Percentiles rank a stretch among this genome's conserved stretches.
Conservation (phyloP, 129 eudicot species). For the Deinandra increscens region DNA sequence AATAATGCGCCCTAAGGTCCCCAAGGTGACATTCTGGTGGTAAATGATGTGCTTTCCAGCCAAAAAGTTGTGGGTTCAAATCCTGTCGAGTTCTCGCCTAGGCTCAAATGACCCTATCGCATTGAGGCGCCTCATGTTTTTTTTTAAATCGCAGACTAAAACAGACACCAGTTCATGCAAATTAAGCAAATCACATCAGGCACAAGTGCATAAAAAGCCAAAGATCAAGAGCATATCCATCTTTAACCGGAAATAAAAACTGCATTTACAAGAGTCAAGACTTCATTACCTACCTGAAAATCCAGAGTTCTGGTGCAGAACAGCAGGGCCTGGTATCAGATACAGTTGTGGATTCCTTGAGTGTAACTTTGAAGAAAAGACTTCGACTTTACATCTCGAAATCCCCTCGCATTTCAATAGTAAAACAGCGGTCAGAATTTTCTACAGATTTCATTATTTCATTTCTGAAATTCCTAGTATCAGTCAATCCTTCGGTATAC, state of each 20-base stretch:
- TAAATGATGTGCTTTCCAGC: too few species aligned
- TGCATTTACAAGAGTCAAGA: conserved; percentile 13
- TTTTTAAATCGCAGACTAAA: neutral
- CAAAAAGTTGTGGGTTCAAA: too few species aligned
- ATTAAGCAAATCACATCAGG: neutral
- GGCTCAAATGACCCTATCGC: neutral
- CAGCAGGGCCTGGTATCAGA: neutral
- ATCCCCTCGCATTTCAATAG: conserved; percentile 43
- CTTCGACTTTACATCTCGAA: conserved; percentile 29
- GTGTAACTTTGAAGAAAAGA: conserved; percentile 29
- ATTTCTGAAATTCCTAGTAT: conserved; percentile 10
- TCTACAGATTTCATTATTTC: conserved; percentile 19
- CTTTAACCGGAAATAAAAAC: conserved; percentile 10
- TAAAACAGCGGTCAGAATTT: conserved; percentile 26
- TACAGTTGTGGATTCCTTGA: conserved; percentile 20
- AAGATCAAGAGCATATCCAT: conserved; percentile 16
- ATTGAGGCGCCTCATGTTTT: neutral
- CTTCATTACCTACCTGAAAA: conserved; percentile 32
- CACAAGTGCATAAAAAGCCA: neutral
- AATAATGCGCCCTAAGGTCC: too few species aligned
- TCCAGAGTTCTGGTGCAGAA: conserved; percentile 20
- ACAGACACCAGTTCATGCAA: neutral
- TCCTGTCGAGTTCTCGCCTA: neutral
- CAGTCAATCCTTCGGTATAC: conserved; percentile 18
- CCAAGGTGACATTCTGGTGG: too few species aligned